phyloP scores from a whole-genome alignment of 2,329 filamentous ascomycete genomes.

The Chrysoporthe austroafricana region DNA sequence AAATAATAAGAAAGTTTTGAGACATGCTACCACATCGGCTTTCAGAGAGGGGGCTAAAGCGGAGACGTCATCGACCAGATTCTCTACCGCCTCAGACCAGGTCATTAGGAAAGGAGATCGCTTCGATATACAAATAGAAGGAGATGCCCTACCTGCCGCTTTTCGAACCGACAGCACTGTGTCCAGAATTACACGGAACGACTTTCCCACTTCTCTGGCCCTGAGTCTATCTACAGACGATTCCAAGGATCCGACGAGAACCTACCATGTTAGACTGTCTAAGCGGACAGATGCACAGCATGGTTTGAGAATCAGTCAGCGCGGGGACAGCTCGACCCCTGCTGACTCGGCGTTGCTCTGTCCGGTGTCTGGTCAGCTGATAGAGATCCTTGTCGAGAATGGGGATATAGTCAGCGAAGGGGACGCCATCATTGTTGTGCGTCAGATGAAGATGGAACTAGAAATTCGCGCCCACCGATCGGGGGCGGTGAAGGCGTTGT shows the following conservation, averaged over 20 bases:
- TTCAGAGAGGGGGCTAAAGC: background rate
- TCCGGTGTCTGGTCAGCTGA: constrained; percentile 56
- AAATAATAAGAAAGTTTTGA: no score
- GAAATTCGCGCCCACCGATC: constrained; percentile 56
- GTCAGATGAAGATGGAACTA: constrained; percentile 74
- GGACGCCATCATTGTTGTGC: constrained; percentile 60
- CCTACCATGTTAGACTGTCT: constrained; percentile 12
- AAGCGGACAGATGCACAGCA: constrained; percentile 17
- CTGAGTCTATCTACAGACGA: constrained; percentile 57
- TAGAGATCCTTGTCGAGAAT: constrained; percentile 60
- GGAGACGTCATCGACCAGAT: background rate
- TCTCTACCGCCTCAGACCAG: constrained; percentile 3
- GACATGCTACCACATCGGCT: background rate
- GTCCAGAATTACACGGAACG: constrained; percentile 56
- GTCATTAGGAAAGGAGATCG: constrained; percentile 20
- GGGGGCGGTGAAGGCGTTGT: constrained; percentile 54
- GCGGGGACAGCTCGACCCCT: background rate
- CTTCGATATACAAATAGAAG: constrained; percentile 12
- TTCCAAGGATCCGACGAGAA: background rate
- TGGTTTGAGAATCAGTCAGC: background rate
- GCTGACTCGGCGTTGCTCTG: constrained; percentile 11
- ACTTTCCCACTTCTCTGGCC: constrained; percentile 55
- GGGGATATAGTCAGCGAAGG: constrained; percentile 54
- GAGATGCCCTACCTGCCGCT: background rate
- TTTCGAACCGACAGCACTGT: background rate